A percentile compares a stretch with the other conserved stretches of the same genome.
Conservation (phyloP, 1,284 basidiomycete species). For the Dichomitus squalens region DNA sequence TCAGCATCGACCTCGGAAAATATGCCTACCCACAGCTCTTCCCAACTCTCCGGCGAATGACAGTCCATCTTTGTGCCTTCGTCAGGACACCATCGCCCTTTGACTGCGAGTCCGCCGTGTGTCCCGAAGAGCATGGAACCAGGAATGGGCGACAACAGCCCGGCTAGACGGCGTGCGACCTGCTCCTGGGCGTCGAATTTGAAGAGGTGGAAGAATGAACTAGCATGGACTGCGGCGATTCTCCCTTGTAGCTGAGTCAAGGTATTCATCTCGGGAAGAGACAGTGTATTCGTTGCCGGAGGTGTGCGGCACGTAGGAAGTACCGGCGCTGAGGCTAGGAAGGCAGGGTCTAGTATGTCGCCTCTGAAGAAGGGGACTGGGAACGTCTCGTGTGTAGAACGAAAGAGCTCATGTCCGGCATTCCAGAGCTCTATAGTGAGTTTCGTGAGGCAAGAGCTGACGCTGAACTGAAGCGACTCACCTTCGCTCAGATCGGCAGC, state of each 20-base stretch:
- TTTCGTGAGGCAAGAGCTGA: slow-evolving; percentile 14
- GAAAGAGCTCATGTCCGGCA: slow-evolving; percentile 33
- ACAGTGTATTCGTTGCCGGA: slow-evolving; percentile 25
- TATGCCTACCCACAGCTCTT: slow-evolving; percentile 44
- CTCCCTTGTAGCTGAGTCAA: slow-evolving; percentile 44
- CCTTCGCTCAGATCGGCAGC: slow-evolving; percentile 35
- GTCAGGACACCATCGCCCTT: slow-evolving; percentile 5
- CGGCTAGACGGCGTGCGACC: slow-evolving; percentile 39
- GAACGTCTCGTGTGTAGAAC: slow-evolving; percentile 37
- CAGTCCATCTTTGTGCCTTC: slow-evolving; percentile 31
- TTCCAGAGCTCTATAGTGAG: slow-evolving; percentile 28
- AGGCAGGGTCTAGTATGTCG: slow-evolving; percentile 40
- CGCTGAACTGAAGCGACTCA: slow-evolving; percentile 12
- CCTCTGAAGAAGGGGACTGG: slow-evolving; percentile 45
- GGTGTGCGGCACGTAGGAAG: slow-evolving; percentile 28
- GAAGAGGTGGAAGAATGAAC: slow-evolving; percentile 52
- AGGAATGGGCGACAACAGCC: slow-evolving; percentile 37
- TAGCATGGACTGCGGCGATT: slow-evolving; percentile 45
- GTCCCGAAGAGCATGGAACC: slow-evolving; percentile 37
- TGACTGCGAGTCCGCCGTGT: slow-evolving; percentile 22
- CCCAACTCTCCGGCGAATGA: slow-evolving; percentile 43
- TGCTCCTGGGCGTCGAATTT: slow-evolving; percentile 39
- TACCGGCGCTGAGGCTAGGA: slow-evolving; percentile 32
- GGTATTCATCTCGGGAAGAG: slow-evolving; percentile 33
- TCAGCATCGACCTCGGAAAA: slow-evolving; percentile 39